Percentiles rank a stretch among this genome's conserved stretches.
Evolutionary conservation across 495 filamentous ascomycete genomes (phyloP).

Genomic region (Staphylotrichum longicolle): DNA sequence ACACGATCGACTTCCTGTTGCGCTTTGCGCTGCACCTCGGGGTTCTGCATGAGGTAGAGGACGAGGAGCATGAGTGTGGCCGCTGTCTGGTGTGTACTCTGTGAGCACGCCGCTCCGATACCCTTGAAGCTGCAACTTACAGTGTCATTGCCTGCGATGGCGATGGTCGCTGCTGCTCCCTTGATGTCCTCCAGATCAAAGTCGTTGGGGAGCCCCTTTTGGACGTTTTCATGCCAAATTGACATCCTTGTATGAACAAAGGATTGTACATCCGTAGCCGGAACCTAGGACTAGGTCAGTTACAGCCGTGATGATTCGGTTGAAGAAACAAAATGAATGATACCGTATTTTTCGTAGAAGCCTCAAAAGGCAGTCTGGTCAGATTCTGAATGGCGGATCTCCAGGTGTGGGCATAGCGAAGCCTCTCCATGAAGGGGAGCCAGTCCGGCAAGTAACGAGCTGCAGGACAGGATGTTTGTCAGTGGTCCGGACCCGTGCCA

Average conservation of each 20-base stretch:
- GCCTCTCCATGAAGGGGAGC: conserved; percentile 43
- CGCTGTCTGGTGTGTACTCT: conserved; percentile 29
- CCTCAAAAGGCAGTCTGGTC: conserved; percentile 33
- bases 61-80: conserved; percentile 43
- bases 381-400: conserved; percentile 38
- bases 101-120: neutral
- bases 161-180: conserved; percentile 49
- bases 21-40: conserved; percentile 50
- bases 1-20: conserved; percentile 59
- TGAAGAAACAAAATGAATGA: neutral
- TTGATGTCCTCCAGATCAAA: conserved; percentile 48
- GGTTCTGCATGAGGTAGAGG: conserved; percentile 44
- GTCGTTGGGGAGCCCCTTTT: conserved; percentile 33
- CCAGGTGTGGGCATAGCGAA: conserved; percentile 40
- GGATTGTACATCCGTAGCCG: conserved; percentile 28
- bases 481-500: too few relatives aligned
- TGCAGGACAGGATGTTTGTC: conserved; percentile 3
- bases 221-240: conserved; percentile 28
- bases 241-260: conserved; percentile 37
- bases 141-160: conserved; percentile 52
- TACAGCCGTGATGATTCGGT: neutral
- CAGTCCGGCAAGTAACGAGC: conserved; percentile 42
- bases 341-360: conserved; percentile 31
- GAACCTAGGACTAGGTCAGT: neutral
- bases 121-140: conserved; percentile 24